Base-by-base conservation (phyloP, 1,284 basidiomycete species). In the Ganoderma boninense region DNA sequence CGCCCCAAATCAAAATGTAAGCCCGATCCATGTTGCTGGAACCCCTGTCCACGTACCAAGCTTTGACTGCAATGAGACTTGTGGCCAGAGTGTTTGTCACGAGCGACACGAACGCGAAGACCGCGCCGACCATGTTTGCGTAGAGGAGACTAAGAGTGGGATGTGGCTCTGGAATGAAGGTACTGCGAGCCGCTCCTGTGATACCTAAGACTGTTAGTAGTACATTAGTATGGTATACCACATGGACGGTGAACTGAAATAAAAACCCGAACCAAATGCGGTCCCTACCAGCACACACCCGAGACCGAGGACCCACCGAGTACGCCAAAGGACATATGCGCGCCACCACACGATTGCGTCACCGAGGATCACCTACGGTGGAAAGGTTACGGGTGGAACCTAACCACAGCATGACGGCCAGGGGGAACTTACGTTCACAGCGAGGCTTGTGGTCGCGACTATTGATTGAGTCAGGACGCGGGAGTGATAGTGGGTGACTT, bases 301-400 rank as follows among this genome's bases (percentile, higher is more conserved):
- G 16, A 60, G 57, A 11, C 20, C 35, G 32, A 60, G 57, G 14
- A 60, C 57, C 3, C 10, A 60, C 35, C n/a, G 18, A 35, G 57
- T 59, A n/a, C 57, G 32, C 57, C 57, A 40, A 4, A 60, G 57
- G 38, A 60, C 4, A 60, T 38, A 40, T 57, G 56, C 57, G 14
- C 57, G 57, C 35, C 57, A 59, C 35, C 57, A 59, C 6, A 59
- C 57, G 20, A 59, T 59, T 6, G 32, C 16, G 35, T 59, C 57
- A 11, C 57, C 32, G 2, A 59, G 2, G 29, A 59, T 16, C 57
- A 59, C 38, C 57, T 60, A 20, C 38, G 5, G 11, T 18, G n/a
- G 1, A 29, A 38, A 32, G 32, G 5, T 32, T 32, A 32, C 32
- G 20, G 32, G 10, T 13, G 6, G 20, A 20, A 38, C 35, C 32